phyloP scores from a whole-genome alignment of 2,329 filamentous ascomycete species.

The Sporothrix inflata region DNA sequence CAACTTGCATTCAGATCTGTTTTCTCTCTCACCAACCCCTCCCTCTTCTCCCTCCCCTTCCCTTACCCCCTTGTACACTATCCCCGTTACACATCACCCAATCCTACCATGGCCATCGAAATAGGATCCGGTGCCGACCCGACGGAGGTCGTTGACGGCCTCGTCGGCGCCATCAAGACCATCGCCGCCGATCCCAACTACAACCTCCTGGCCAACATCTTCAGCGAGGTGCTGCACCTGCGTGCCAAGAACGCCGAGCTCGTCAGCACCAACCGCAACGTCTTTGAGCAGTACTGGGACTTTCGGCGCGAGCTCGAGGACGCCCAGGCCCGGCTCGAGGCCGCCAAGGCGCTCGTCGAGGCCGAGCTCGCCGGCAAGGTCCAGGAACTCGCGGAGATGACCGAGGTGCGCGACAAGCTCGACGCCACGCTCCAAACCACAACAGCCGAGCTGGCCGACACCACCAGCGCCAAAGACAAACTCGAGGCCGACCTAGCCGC shows the following conservation, averaged over 20 bases:
- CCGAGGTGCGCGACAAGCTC: conserved; percentile 28
- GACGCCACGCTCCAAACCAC: conserved; percentile 34
- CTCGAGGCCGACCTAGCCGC: conserved; percentile 32
- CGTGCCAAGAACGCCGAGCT: conserved; percentile 41
- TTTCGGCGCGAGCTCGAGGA: conserved; percentile 42
- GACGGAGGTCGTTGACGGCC: conserved; percentile 38
- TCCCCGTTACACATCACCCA: neutral
- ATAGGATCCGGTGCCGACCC: conserved; percentile 25
- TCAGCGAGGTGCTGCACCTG: conserved; percentile 41
- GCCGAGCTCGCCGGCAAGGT: conserved; percentile 35
- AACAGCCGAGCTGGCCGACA: conserved; percentile 35
- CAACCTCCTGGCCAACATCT: conserved; percentile 42
- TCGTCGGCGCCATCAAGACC: conserved; percentile 42
- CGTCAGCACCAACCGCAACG: conserved; percentile 39
- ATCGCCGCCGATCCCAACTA: conserved; percentile 43
- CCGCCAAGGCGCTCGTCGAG: conserved; percentile 38
- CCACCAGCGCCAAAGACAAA: conserved; percentile 14
- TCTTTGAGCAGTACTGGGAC: conserved; percentile 42
- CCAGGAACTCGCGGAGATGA: conserved; percentile 35
- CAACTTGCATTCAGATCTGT: neutral
- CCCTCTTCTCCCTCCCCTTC: neutral
- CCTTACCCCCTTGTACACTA: neutral
- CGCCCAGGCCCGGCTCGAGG: conserved; percentile 36
- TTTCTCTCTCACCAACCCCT: neutral
- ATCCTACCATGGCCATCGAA: conserved; percentile 25